A percentile compares a stretch with the other conserved stretches of the same genome.
Conservation (phyloP, 768 basidiomycete species). For the Pleurotus tuber-regium region DNA sequence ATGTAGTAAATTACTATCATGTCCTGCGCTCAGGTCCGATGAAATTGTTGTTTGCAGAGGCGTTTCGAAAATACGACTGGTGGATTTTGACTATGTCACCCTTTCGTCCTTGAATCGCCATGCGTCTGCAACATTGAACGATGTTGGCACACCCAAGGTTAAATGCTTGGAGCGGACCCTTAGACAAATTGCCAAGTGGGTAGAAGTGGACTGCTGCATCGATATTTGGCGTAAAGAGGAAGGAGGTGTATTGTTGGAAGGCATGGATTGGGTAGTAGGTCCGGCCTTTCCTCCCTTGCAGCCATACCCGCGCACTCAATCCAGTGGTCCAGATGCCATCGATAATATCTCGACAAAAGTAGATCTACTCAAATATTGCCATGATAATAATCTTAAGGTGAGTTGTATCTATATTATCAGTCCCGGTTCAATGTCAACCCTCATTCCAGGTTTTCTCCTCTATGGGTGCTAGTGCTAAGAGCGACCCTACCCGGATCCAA, state of each 20-base stretch:
- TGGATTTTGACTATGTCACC: slow-evolving; percentile 96
- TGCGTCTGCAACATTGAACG: slow-evolving; percentile 82
- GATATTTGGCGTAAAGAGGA: slow-evolving; percentile 88
- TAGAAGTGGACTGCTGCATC: slow-evolving; percentile 78
- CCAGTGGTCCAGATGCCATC: slow-evolving; percentile 68
- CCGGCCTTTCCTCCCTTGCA: slow-evolving; percentile 17
- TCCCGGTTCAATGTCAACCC: slow-evolving; percentile 29
- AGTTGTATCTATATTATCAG: slow-evolving; percentile 10
- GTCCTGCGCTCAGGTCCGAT: no score
- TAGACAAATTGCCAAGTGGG: slow-evolving; percentile 78
- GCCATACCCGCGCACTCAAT: neutral
- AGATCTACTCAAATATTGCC: slow-evolving; percentile 87
- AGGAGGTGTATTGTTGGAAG: slow-evolving; percentile 70
- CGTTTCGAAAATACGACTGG: slow-evolving; percentile 70
- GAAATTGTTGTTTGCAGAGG: slow-evolving; percentile 48
- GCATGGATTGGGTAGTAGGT: slow-evolving; percentile 95
- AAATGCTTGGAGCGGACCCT: slow-evolving; percentile 66
- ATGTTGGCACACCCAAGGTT: slow-evolving; percentile 95
- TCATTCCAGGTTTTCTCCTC: slow-evolving; percentile 88
- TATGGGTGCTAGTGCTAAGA: slow-evolving; percentile 95
- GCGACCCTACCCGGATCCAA: slow-evolving; percentile 92
- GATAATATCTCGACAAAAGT: slow-evolving; percentile 98
- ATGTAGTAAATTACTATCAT: slow-evolving; percentile 40
- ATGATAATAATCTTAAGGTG: slow-evolving; percentile 76
- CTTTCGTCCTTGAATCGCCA: slow-evolving; percentile 94